Evolutionary conservation across 75 land plant genomes (phyloP), one percentile per base, ranked within the genome.

Genomic region (Cunninghamia lanceolata): DNA sequence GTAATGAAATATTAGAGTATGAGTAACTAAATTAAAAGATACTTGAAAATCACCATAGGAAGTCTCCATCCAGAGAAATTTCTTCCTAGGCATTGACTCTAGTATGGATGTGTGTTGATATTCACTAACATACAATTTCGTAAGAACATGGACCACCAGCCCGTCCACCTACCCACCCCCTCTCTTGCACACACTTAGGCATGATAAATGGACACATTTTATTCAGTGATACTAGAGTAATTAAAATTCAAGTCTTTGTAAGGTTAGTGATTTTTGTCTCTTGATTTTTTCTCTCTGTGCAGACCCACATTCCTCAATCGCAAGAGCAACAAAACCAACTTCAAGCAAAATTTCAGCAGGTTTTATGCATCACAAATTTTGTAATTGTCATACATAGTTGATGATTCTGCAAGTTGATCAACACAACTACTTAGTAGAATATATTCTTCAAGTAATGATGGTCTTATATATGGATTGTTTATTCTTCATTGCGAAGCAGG

Each of bases 271-370:
- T 45, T 80, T 10, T 42, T 28, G n/a, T 80, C 30, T 80, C 46
- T 42, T 80, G 50, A n/a, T 80, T 80, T 80, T 15, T 42, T 43
- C 9, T 43, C 19, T 45, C n/a, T 10, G 15, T 79, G 82, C 43
- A 80, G 82, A 45, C 50, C 50, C 82, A 80, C 46, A 80, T 80
- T 80, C 50, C 82, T 80, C 50, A 50, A 45, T 80, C 82, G 3
- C 82, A 80, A 45, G 82, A 80, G 15, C 82, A 80, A n/a, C 82
- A 80, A 80, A 80, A 80, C 45, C 82, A 80, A 80, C 82, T 80
- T 45, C 82, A 80, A 80, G 82, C 82, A 80, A 80, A 80, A 25
- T n/a, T 42, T 80, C 82, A 79, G 50, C 82, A 80, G 82, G 82
- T 80, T 80, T n/a, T 80, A 38, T 45, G 21, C 82, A n/a, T 28